These are phyloP conservation scores for Stagonosporopsis vannaccii DNA, from an alignment of 2,329 filamentous ascomycete genomes.

Conservation along the genomic window DNA sequence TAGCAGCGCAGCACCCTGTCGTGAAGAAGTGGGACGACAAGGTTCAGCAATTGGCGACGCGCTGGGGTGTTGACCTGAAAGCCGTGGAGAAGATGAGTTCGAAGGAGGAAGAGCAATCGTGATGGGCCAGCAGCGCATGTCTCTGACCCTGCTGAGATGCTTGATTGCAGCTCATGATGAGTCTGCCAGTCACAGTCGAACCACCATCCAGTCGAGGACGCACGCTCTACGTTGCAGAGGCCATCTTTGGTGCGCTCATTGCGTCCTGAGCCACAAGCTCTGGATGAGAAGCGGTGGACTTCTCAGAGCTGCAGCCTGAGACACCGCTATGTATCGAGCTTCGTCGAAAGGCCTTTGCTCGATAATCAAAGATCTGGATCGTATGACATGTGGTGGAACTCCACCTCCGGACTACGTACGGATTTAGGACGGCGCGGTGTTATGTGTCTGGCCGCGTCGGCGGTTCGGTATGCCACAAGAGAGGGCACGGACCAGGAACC, in stretches of 20 bases:
- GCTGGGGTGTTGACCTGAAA: constrained; percentile 51
- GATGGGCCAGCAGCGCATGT: neutral
- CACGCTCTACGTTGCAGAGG: neutral
- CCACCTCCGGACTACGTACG: neutral
- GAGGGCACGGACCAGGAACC: constrained; percentile 11
- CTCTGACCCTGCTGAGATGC: neutral
- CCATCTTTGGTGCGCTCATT: neutral
- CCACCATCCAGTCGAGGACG: neutral
- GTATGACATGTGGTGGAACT: neutral
- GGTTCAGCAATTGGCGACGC: constrained; percentile 52
- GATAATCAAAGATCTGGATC: neutral
- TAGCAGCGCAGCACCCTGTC: constrained; percentile 73
- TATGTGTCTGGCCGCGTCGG: constrained; percentile 3
- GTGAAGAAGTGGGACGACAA: constrained; percentile 66
- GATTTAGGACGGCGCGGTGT: neutral
- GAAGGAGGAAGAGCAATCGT: constrained; percentile 42
- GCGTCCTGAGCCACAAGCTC: neutral
- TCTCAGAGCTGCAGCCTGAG: too few species aligned
- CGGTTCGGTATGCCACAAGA: constrained; percentile 19
- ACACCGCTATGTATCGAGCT: too few species aligned
- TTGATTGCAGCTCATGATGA: neutral
- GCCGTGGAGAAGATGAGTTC: constrained; percentile 48
- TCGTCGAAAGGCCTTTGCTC: neutral
- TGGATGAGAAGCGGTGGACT: neutral
- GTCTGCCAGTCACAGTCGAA: neutral